Percentiles rank a stretch among this genome's conserved stretches.
Conservation (phyloP, 2,329 filamentous ascomycete species). For the Fusarium newnesense region DNA sequence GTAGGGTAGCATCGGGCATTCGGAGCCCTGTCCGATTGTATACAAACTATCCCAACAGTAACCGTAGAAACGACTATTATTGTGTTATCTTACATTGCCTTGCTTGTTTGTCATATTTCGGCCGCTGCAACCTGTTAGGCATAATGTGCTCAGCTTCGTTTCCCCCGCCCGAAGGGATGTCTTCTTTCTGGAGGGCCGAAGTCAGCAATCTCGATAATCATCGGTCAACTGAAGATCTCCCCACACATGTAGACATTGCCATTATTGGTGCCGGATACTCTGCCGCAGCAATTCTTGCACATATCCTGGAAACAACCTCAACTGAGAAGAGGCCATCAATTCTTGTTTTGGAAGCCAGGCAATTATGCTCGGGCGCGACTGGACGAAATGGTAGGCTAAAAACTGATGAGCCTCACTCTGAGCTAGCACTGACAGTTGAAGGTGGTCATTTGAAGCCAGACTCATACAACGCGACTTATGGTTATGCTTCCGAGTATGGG, state of each 20-base stretch:
- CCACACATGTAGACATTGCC: rapidly evolving
- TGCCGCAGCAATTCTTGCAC: background rate
- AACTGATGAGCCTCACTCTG: rapidly evolving
- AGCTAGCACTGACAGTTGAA: background rate
- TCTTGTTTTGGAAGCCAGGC: background rate
- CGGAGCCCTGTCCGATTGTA: rapidly evolving
- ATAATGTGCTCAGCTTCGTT: background rate
- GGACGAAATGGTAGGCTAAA: background rate
- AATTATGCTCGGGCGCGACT: background rate
- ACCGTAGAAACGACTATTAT: rapidly evolving
- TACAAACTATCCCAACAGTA: background rate
- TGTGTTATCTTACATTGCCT: background rate
- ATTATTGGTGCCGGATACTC: background rate
- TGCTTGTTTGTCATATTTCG: rapidly evolving
- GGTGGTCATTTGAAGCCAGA: background rate
- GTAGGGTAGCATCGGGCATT: background rate
- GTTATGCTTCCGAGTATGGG: background rate
- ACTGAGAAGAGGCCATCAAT: too few species aligned
- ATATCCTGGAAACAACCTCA: too few species aligned
- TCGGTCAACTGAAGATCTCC: background rate
- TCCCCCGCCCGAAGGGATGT: rapidly evolving
- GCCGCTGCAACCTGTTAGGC: rapidly evolving
- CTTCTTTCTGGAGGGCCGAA: background rate
- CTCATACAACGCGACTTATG: background rate
- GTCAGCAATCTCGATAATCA: rapidly evolving